Percentiles rank a stretch among this genome's conserved stretches.
These are phyloP conservation scores for Paramecium tetraurelia DNA, from an alignment of 73 alveolate genomes.

Conservation along the genomic window DNA sequence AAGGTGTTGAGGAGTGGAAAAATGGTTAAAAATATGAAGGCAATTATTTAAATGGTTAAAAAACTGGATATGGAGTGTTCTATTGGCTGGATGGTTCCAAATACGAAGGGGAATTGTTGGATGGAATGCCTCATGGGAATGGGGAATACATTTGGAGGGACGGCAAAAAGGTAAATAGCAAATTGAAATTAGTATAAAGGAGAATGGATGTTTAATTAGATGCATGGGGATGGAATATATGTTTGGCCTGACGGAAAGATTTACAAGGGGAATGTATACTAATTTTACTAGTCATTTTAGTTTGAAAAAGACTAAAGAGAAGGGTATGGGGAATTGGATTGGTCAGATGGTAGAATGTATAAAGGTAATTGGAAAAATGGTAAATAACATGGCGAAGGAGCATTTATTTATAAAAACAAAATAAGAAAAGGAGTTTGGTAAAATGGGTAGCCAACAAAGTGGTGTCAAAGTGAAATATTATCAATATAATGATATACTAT, in stretches of 20 bases:
- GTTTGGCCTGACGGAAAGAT: constrained; percentile 36
- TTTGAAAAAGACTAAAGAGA: constrained; percentile 48
- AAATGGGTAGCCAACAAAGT: constrained; percentile 28
- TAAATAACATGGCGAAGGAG: constrained; percentile 57
- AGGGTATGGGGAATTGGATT: constrained; percentile 52
- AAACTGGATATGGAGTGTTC: constrained; percentile 68
- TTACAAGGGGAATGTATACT: constrained; percentile 28
- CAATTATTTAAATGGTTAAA: not conserved
- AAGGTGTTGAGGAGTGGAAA: constrained; percentile 80
- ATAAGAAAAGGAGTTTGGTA: constrained; percentile 41
- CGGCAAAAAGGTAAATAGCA: not conserved
- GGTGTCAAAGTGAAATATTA: constrained; percentile 17
- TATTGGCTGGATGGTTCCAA: constrained; percentile 60
- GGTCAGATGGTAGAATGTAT: constrained; percentile 55
- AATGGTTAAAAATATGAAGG: constrained; percentile 78
- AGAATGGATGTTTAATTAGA: constrained; percentile 64
- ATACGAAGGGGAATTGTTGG: constrained; percentile 53
- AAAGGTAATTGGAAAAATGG: constrained; percentile 55
- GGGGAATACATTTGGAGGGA: constrained; percentile 40
- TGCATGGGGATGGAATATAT: constrained; percentile 61
- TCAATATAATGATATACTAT: not conserved
- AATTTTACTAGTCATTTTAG: not conserved
- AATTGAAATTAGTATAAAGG: constrained; percentile 66
- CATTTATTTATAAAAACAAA: constrained; percentile 33
- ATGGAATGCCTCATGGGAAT: constrained; percentile 72